These are phyloP conservation scores for Calonectria crousiana DNA, from an alignment of 2,329 filamentous ascomycete genomes.

Conservation along the genomic window DNA sequence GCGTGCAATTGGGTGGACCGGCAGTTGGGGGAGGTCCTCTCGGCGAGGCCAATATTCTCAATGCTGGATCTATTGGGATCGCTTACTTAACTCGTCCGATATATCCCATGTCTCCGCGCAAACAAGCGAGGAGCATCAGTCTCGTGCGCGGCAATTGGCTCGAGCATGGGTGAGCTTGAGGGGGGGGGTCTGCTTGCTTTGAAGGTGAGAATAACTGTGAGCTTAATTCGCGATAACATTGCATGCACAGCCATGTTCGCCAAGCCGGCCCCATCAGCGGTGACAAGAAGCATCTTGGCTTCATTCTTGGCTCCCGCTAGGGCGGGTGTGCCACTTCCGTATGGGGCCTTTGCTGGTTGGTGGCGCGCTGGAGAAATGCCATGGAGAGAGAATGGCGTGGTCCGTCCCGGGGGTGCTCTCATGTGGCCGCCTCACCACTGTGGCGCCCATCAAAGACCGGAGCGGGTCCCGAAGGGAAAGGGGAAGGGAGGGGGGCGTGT, in stretches of 20 bases:
- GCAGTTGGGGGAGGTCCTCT: neutral
- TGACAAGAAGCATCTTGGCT: neutral
- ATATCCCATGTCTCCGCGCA: neutral
- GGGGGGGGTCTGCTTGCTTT: too few species aligned
- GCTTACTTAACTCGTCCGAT: neutral
- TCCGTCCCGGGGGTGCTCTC: too few species aligned
- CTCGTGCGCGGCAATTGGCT: neutral
- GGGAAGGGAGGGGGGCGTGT: neutral
- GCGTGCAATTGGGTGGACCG: neutral
- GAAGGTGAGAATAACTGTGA: neutral
- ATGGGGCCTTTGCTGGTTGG: neutral
- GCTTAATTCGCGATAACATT: conserved; percentile 8
- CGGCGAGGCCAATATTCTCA: neutral
- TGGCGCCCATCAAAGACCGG: neutral
- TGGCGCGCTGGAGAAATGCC: neutral
- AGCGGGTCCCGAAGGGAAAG: neutral
- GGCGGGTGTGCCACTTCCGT: neutral
- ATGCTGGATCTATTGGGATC: neutral
- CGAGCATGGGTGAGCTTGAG: neutral
- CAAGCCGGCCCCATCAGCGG: neutral
- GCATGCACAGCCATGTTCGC: conserved; percentile 1
- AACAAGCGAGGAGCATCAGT: neutral
- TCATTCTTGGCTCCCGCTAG: neutral
- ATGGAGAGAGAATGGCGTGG: neutral
- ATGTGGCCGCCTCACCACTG: neutral